Base-by-base conservation (phyloP, 2,329 filamentous ascomycete species). In the Fusarium compactum region DNA sequence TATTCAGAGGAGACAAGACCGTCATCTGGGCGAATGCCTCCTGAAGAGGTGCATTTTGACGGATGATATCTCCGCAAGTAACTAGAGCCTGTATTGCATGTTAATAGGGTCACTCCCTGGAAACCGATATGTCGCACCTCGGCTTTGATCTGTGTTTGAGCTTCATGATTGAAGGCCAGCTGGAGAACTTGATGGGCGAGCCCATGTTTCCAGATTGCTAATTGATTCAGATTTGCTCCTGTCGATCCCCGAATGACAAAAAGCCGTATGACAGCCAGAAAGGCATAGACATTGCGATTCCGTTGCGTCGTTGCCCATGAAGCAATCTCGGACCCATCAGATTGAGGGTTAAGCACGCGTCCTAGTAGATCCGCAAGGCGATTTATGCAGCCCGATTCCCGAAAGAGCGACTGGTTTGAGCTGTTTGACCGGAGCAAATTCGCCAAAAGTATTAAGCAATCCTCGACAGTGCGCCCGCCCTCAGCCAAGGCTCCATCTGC, bases 321-420 rank as follows among this genome's bases (percentile, higher is more conserved):
- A 15, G 91, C 91, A 58, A 92, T 85, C 67, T 90, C 88, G n/a
- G 70, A 59, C 25, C 85, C 85, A 20, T 85, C 82, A 41, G 85
- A 85, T 59, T 85, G 82, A 61, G 86, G 84, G 71, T 86, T 81
- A 65, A 87, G 83, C 56, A 87, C 84, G 69, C 87, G 85, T 75
- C 87, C 85, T 22, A 97, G 84, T 34, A 98, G 84, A 40, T 87
- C 86, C 18, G 90, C 87, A 50, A 98, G 84, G 72, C 90, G 91
- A 24, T 87, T 86, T 16, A 97, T 89, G 76, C 91, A 95, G 2
- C 94, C 94, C 46, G 93, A 95, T 78, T 99, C 96, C 60, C 95
- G 89, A 79, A 99, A 98, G 59, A 95, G 90, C 14, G 94, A 93
- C 80, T 99, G 96, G 76, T 99, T 99, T 4, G 95, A 96, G 3